phyloP scores from a whole-genome alignment of 208 protist genomes.

The Acanthamoeba castellanii region DNA sequence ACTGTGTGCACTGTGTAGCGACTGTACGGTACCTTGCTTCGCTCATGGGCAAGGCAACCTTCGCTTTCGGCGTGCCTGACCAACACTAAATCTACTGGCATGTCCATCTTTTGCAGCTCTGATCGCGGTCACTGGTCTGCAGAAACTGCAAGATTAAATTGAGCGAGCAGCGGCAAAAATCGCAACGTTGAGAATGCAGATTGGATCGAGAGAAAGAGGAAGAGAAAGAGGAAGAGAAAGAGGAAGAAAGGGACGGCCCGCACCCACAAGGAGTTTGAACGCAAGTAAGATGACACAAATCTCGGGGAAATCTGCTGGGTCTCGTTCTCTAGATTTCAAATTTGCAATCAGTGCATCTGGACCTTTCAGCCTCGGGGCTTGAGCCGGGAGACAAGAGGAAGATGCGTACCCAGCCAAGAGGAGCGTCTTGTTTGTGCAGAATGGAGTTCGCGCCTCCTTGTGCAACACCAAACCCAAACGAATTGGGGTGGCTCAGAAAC shows the following conservation, averaged over 20 bases:
- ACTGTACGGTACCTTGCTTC: not conserved
- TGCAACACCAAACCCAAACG: no score
- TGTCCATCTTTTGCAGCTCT: not conserved
- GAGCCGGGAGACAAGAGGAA: no score
- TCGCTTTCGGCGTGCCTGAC: slow-evolving; percentile 75
- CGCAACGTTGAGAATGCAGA: not conserved
- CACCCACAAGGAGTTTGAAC: not conserved
- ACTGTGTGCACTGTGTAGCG: no score
- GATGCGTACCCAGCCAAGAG: not conserved
- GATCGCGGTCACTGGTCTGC: not conserved
- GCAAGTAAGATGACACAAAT: not conserved
- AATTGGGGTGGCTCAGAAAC: no score
- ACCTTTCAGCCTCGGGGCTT: no score
- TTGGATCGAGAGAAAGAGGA: no score
- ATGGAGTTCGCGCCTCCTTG: no score
- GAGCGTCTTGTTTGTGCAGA: no score
- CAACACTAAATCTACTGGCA: slow-evolving; percentile 74
- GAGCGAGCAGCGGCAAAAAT: not conserved
- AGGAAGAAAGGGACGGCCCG: not conserved
- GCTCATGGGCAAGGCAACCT: slow-evolving; percentile 73
- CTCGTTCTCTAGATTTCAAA: not conserved
- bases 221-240: no score
- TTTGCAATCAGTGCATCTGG: not conserved
- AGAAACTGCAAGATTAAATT: not conserved
- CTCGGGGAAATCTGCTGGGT: not conserved